Evolutionary conservation across 1,139 yeast species (phyloP).

Genomic region (Nakaseomyces kungkrabaensis): DNA sequence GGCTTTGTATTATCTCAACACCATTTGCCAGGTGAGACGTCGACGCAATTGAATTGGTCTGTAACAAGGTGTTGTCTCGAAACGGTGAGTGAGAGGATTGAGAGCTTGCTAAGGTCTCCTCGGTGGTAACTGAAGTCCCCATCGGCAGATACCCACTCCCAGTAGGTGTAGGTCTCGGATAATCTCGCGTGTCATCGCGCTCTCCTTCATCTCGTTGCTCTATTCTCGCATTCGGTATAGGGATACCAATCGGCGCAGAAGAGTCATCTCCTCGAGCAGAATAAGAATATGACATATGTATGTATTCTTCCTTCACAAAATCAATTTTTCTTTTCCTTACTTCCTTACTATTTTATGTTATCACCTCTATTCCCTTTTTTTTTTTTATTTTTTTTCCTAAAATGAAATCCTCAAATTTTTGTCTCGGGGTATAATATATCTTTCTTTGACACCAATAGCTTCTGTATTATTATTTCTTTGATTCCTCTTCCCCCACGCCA

Average conservation of each 20-base stretch:
- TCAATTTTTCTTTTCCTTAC: neutral
- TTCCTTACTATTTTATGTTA: neutral
- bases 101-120: slow-evolving; percentile 2
- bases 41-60: slow-evolving; percentile 1
- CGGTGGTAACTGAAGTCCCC: slow-evolving; percentile 3
- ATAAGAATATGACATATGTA: neutral
- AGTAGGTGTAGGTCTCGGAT: neutral
- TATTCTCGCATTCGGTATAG: slow-evolving; percentile 1
- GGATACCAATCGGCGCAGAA: slow-evolving; percentile 2
- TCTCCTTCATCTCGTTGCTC: neutral
- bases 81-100: slow-evolving; percentile 3
- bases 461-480: too few relatives aligned
- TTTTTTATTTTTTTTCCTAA: too few relatives aligned
- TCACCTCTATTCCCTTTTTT: too few relatives aligned
- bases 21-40: neutral
- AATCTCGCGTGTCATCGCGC: neutral
- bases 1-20: neutral
- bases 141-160: slow-evolving; percentile 3
- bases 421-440: too few relatives aligned
- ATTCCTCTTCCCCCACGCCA: too few relatives aligned
- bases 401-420: too few relatives aligned
- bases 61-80: slow-evolving; percentile 1
- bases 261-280: neutral
- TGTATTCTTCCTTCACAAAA: neutral
- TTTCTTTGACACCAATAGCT: too few relatives aligned